Evolutionary conservation across 805 yeast species (phyloP).

Genomic region (Yarrowia sp.): DNA sequence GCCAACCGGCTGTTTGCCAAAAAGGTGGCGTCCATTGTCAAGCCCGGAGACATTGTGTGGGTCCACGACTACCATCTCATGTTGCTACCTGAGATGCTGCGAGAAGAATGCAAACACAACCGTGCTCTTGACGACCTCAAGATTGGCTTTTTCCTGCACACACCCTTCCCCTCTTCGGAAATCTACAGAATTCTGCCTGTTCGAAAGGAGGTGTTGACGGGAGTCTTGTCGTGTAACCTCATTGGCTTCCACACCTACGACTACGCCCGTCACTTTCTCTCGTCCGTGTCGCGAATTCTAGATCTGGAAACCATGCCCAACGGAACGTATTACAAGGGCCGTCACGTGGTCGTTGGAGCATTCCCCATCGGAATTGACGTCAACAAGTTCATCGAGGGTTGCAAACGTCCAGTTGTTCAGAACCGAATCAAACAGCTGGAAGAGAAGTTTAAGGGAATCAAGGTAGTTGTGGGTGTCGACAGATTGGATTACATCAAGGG

Average conservation of each 20-base stretch:
- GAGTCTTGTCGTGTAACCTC: constrained; percentile 91
- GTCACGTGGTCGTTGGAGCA: constrained; percentile 87
- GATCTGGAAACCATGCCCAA: constrained; percentile 86
- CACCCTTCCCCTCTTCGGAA: constrained; percentile 97
- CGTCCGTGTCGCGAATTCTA: constrained; percentile 84
- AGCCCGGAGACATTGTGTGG: constrained; percentile 92
- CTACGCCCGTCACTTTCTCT: constrained; percentile 93
- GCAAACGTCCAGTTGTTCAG: constrained; percentile 67
- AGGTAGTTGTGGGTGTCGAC: constrained; percentile 95
- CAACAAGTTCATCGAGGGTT: constrained; percentile 83
- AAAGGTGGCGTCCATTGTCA: constrained; percentile 69
- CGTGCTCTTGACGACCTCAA: constrained; percentile 62
- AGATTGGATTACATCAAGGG: constrained; percentile 97
- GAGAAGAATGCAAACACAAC: constrained; percentile 58
- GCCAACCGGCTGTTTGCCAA: constrained; percentile 86
- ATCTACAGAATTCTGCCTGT: constrained; percentile 96
- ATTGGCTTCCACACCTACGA: constrained; percentile 99
- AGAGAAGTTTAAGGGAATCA: constrained; percentile 73
- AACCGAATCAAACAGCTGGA: constrained; percentile 69
- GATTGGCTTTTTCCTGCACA: constrained; percentile 93
- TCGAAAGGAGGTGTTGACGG: constrained; percentile 86
- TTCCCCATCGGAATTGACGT: constrained; percentile 99
- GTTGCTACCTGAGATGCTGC: constrained; percentile 88
- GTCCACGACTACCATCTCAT: constrained; percentile 97
- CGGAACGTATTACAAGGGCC: constrained; percentile 79